A percentile compares a stretch with the other conserved stretches of the same genome.
Evolutionary conservation across 371 early-diverging fungal genomes (phyloP).

Genomic region (Edhazardia aedis): DNA sequence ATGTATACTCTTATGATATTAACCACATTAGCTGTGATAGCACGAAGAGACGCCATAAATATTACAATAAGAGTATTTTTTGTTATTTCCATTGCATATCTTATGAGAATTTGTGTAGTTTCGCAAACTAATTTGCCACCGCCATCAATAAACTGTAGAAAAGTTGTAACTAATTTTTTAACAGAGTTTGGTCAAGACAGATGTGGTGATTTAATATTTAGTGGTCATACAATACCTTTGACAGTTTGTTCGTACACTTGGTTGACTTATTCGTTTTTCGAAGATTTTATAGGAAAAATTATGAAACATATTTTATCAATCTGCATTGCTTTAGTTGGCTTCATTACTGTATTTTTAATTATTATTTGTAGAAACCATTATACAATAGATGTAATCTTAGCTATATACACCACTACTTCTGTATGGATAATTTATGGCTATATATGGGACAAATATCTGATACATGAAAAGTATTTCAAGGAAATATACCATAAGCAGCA

Average conservation of each 20-base stretch:
- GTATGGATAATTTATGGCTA: constrained; percentile 7
- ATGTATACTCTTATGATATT: background rate
- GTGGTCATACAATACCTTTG: constrained; percentile 1
- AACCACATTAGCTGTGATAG: background rate
- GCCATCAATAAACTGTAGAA: background rate
- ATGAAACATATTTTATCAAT: constrained; percentile 4
- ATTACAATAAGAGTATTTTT: background rate
- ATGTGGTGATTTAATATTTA: constrained; percentile 2
- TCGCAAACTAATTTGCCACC: background rate
- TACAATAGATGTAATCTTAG: constrained; percentile 23
- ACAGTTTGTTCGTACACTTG: background rate
- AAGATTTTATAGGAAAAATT: background rate
- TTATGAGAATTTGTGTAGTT: background rate
- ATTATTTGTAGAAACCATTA: constrained; percentile 17
- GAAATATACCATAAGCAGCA: too few relatives aligned
- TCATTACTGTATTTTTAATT: constrained; percentile 11
- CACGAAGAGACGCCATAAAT: background rate
- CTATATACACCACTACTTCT: constrained; percentile 12
- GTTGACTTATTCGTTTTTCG: background rate
- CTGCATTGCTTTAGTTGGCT: constrained; percentile 3
- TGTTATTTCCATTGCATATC: background rate
- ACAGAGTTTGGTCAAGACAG: background rate
- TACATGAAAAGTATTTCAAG: background rate
- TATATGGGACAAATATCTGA: background rate
- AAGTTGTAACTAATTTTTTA: background rate